A percentile compares a stretch with the other conserved stretches of the same genome.
These are phyloP conservation scores for Polychaeton citri DNA, from an alignment of 2,329 filamentous ascomycete species.

Conservation along the genomic window DNA sequence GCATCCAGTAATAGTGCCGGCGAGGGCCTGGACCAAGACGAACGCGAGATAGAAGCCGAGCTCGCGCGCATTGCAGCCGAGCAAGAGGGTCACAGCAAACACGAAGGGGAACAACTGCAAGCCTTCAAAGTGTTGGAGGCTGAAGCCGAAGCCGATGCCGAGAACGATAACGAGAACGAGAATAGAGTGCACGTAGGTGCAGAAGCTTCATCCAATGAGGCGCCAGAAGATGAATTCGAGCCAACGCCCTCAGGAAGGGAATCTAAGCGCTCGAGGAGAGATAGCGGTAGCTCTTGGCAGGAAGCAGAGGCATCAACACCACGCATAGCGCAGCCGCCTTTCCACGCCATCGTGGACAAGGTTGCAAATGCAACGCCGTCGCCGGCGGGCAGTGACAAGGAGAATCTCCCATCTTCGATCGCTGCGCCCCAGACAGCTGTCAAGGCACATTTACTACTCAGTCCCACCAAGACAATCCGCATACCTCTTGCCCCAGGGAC, in stretches of 20 bases:
- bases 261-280: constrained; percentile 9
- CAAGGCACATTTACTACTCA: constrained; percentile 9
- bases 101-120: constrained; percentile 37
- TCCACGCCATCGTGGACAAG: neutral
- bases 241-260: constrained; percentile 18
- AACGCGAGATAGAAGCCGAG: constrained; percentile 20
- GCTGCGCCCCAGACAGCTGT: constrained; percentile 19
- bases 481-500: constrained; percentile 30
- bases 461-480: constrained; percentile 21
- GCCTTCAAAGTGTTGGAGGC: constrained; percentile 7
- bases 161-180: constrained; percentile 1
- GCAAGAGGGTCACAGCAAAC: constrained; percentile 6
- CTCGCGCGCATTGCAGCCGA: constrained; percentile 17
- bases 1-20: too few relatives aligned
- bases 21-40: constrained; percentile 12
- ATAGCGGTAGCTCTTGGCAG: constrained; percentile 10
- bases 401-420: constrained; percentile 20
- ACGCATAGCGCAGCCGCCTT: neutral
- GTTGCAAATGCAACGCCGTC: constrained; percentile 7
- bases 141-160: neutral
- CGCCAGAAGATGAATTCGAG: constrained; percentile 21
- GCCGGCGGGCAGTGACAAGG: constrained; percentile 26
- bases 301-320: constrained; percentile 1
- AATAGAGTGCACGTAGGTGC: too few relatives aligned
- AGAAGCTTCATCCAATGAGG: neutral